A percentile compares a stretch with the other conserved stretches of the same genome.
These are phyloP conservation scores for Ophiostoma populinum DNA, from an alignment of 2,329 filamentous ascomycete genomes.

Conservation along the genomic window DNA sequence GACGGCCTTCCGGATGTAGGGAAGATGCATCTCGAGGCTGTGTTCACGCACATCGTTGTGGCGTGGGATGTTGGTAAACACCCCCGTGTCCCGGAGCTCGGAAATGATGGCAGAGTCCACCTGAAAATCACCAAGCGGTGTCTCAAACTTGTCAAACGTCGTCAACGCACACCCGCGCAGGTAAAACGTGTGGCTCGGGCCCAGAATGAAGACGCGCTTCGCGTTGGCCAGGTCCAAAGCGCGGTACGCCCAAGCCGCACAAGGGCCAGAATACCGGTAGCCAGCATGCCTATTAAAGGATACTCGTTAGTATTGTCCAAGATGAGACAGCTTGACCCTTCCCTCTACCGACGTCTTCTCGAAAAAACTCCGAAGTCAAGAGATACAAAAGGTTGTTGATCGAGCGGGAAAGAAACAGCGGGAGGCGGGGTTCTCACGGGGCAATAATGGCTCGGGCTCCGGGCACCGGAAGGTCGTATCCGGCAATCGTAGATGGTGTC, in stretches of 20 bases:
- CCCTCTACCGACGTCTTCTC: too few relatives aligned
- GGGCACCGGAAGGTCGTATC: slow-evolving; percentile 43
- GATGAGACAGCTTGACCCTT: too few relatives aligned
- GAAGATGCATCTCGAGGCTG: slow-evolving; percentile 91
- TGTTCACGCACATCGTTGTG: slow-evolving; percentile 67
- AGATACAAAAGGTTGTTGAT: slow-evolving; percentile 8
- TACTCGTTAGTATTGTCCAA: neutral
- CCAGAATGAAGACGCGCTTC: slow-evolving; percentile 81
- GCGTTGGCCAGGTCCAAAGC: slow-evolving; percentile 63
- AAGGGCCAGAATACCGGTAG: slow-evolving; percentile 78
- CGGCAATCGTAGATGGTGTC: slow-evolving; percentile 50
- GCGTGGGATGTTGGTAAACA: slow-evolving; percentile 47
- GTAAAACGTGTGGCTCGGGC: slow-evolving; percentile 79
- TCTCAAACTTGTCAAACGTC: slow-evolving; percentile 50
- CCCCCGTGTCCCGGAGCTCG: slow-evolving; percentile 30
- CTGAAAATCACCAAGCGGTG: slow-evolving; percentile 52
- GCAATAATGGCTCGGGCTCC: slow-evolving; percentile 77
- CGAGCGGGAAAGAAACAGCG: neutral
- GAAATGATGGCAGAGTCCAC: slow-evolving; percentile 43
- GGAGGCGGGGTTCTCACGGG: slow-evolving; percentile 43
- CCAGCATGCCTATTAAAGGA: slow-evolving; percentile 58
- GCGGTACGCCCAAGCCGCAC: slow-evolving; percentile 91
- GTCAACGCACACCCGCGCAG: slow-evolving; percentile 64
- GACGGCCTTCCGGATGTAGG: slow-evolving; percentile 72
- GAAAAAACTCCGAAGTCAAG: neutral